Evolutionary conservation across 805 yeast genomes (phyloP).

Genomic region (Candida argentea): DNA sequence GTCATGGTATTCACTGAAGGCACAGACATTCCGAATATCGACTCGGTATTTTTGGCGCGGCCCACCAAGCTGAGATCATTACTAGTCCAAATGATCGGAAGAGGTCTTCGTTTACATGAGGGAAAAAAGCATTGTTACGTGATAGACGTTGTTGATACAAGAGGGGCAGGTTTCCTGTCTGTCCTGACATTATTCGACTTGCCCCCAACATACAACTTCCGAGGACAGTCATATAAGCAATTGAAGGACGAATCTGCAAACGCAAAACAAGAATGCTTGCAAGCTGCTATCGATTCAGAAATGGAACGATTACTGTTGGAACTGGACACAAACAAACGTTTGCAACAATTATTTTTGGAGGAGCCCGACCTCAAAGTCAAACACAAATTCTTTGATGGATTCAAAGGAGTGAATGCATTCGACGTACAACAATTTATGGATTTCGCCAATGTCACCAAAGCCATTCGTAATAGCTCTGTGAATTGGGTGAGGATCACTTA

Average conservation of each 20-base stretch:
- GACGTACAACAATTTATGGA: constrained; percentile 6
- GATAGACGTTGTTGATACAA: constrained; percentile 65
- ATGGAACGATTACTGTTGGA: constrained; percentile 1
- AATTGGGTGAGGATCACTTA: constrained; percentile 24
- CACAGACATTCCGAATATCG: constrained; percentile 86
- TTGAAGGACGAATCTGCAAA: constrained; percentile 11
- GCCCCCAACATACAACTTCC: constrained; percentile 17
- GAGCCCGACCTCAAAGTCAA: constrained; percentile 1
- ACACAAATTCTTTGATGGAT: constrained; percentile 6
- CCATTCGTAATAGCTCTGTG: constrained; percentile 6
- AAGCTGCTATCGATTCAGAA: constrained; percentile 4
- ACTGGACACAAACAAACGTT: constrained; percentile 1
- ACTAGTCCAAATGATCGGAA: constrained; percentile 80
- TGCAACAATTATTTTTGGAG: constrained; percentile 1
- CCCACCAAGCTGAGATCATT: constrained; percentile 72
- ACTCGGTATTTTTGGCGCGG: constrained; percentile 64
- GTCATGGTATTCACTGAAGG: constrained; percentile 93
- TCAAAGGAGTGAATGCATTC: constrained; percentile 6
- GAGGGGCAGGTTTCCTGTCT: constrained; percentile 34
- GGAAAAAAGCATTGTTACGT: constrained; percentile 62
- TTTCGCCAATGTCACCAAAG: constrained; percentile 6
- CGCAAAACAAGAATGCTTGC: constrained; percentile 1
- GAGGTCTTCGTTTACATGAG: constrained; percentile 64
- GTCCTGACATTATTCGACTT: constrained; percentile 27
- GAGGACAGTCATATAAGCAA: constrained; percentile 9